Evolutionary conservation across 257 asterid genomes (phyloP).

Genomic region (Forsythia suspensa): DNA sequence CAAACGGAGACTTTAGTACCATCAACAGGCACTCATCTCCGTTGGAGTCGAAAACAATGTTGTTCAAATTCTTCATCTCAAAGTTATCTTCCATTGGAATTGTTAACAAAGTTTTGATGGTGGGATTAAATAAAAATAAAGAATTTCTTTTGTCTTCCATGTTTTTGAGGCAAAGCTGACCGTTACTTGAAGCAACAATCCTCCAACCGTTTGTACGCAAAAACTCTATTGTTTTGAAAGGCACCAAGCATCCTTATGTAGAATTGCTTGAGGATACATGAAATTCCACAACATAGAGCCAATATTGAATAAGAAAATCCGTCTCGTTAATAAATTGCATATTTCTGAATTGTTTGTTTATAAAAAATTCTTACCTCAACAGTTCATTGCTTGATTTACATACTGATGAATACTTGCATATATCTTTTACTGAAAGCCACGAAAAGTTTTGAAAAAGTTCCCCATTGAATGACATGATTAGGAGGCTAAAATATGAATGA

Average conservation of each 20-base stretch:
- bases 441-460: conserved; percentile 9
- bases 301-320: neutral
- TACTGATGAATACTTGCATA: neutral
- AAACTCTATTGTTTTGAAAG: neutral
- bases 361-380: neutral
- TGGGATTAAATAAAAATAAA: neutral
- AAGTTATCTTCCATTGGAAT: neutral
- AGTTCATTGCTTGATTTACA: neutral
- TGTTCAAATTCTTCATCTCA: neutral
- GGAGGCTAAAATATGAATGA: neutral
- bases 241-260: neutral
- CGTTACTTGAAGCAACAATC: conserved; percentile 6
- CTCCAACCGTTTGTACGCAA: neutral
- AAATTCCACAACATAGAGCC: neutral
- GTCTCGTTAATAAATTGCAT: neutral
- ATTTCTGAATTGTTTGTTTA: neutral
- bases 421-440: neutral
- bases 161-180: neutral
- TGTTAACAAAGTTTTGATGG: neutral
- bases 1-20: neutral
- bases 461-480: no score
- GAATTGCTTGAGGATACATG: neutral
- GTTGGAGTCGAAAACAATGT: neutral
- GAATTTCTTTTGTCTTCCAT: neutral
- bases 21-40: neutral